phyloP scores from a whole-genome alignment of 805 yeast genomes.

The Candida wancherniae region DNA sequence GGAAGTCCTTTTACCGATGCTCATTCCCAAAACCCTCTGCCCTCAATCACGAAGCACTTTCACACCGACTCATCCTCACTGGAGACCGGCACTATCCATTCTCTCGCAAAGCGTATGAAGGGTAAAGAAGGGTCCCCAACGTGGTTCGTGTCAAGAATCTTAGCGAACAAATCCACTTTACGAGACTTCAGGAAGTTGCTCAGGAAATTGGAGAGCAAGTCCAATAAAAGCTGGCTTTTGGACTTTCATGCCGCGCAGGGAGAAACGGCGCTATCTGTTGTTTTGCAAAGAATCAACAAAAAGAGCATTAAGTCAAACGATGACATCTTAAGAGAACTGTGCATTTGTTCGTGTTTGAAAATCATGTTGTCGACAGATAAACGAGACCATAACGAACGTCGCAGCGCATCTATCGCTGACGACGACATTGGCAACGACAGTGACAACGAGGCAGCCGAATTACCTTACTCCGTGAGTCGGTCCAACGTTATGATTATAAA shows the following conservation, averaged over 20 bases:
- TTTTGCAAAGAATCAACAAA: conserved; percentile 34
- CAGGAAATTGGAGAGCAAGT: conserved; percentile 26
- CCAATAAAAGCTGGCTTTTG: conserved; percentile 25
- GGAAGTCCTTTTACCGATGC: neutral
- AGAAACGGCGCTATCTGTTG: conserved; percentile 38
- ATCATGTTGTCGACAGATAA: conserved; percentile 26
- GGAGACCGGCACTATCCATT: conserved; percentile 7
- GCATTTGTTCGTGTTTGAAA: conserved; percentile 36
- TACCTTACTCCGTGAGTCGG: conserved; percentile 13
- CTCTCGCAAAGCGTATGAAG: conserved; percentile 19
- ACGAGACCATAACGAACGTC: conserved; percentile 9
- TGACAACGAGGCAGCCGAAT: conserved; percentile 1
- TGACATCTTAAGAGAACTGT: conserved; percentile 37
- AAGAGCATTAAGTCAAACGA: conserved; percentile 42
- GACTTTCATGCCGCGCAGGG: conserved; percentile 39
- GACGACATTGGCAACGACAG: conserved; percentile 8
- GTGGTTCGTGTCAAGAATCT: conserved; percentile 37
- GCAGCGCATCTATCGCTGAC: conserved; percentile 4
- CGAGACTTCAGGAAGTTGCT: conserved; percentile 34
- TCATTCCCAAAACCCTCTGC: conserved; percentile 1
- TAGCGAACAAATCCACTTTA: conserved; percentile 28
- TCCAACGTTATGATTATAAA: conserved; percentile 31
- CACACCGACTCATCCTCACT: conserved; percentile 3
- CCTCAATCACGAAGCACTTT: neutral
- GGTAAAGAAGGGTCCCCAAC: conserved; percentile 36